phyloP scores from a whole-genome alignment of 148 eudicot genomes.

The Vaccinium macrocarpon region DNA sequence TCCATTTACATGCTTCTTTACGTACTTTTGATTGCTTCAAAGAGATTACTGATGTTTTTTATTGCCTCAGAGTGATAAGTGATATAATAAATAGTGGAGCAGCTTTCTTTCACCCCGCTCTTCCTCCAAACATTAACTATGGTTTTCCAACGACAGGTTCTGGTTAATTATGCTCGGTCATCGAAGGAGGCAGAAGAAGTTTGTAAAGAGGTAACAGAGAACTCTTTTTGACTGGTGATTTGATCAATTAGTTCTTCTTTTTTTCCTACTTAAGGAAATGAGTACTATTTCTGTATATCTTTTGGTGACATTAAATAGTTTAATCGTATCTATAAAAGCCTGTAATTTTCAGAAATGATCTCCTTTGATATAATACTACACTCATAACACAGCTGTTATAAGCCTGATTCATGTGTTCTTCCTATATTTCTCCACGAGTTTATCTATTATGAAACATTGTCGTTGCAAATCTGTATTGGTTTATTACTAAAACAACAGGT shows the following conservation, averaged over 20 bases:
- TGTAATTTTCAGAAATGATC: neutral
- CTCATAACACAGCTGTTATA: neutral
- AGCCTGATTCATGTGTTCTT: neutral
- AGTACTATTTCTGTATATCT: neutral
- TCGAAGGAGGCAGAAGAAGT: constrained; percentile 65
- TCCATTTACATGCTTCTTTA: neutral
- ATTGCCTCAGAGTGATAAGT: neutral
- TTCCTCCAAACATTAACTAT: constrained; percentile 12
- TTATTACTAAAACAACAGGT: neutral
- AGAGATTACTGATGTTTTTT: neutral
- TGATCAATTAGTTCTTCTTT: neutral
- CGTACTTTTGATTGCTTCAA: neutral
- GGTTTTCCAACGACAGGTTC: constrained; percentile 52
- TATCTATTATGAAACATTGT: neutral
- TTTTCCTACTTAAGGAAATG: neutral
- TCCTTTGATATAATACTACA: neutral
- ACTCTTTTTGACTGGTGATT: neutral
- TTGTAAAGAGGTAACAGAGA: constrained; percentile 47
- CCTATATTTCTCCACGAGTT: neutral
- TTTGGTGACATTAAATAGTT: neutral
- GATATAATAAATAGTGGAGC: neutral
- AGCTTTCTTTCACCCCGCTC: neutral
- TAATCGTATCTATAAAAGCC: no score
- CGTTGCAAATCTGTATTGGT: neutral
- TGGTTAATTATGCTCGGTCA: constrained; percentile 73